Base-by-base conservation (phyloP, 192 early-diverging fungal species). In the Kickxella alabastrina region DNA sequence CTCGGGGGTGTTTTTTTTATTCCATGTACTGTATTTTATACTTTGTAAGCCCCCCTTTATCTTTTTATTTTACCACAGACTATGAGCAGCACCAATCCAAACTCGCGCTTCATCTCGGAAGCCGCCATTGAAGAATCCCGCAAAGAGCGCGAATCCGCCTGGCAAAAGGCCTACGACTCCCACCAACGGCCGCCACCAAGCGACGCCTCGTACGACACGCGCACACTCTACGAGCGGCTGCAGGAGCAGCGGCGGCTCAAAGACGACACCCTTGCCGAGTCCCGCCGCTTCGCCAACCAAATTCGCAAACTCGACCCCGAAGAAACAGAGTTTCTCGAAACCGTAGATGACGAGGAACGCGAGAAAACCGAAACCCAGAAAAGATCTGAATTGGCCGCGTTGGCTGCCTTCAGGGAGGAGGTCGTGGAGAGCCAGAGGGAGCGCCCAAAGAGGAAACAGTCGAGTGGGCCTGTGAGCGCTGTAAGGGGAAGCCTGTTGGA, bases 211-310 rank as follows among this genome's bases (percentile, higher is more conserved):
- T 86, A 86, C 52, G 87, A 88, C 45, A 82, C 87, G 22, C 81
- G 87, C 7, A 88, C 87, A 10, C 75, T 88, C 13, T 88, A 79
- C 48, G 87, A 88, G 56, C 80, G 80, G n/a, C 61, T 88, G 13
- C 83, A 86, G 52, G 87, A 86, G 52, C 85, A 88, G 54, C 79
- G 77, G 38, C 63, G 62, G 22, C 63, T 71, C 27, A 88, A 88
- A 42, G 75, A 75, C 26, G 87, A 86, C 24, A 72, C 80, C 6
- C 77, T 81, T 54, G 65, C 68, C 21, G 87, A 88, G 55, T 75
- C 72, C 4, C 65, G 59, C 3, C 62, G 59, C 10, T 60, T 61
- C 41, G 68, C 63, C 17, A 77, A 82, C 40, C 64, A 82, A 8
- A 80, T 88, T 52, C 80, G 83, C 37, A 80, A 66, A 41, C 68